Base-by-base conservation (phyloP, 2,329 filamentous ascomycete species). In the Paraphaeosphaeria minitans region DNA sequence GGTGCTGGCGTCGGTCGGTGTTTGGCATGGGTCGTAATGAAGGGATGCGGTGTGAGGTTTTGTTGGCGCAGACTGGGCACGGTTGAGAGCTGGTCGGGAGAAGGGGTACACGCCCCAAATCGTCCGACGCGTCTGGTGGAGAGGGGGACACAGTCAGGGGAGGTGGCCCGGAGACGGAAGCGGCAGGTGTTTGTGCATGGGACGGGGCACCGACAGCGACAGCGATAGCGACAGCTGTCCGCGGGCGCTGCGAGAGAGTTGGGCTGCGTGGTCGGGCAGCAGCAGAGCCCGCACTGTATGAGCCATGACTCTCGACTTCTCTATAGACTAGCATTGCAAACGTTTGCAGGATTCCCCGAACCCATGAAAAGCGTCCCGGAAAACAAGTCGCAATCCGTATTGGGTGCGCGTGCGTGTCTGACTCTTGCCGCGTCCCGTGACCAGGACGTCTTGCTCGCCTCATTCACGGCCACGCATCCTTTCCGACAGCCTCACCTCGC, bases 1-100 rank as follows among this genome's bases (percentile, higher is more conserved):
- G 64, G 66, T 69, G 73, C 73, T 56, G 73, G 73, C 73, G 67
- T 68, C 66, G 72, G 71, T 65, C 60, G 55, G 61, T 58, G 51
- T 56, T 51, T 43, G 22, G 59, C 56, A 53, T 56, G 60, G 60
- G 59, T 63, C 66, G 59, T 65, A 63, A 73, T 73, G 68, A 61
- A 63, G 55, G 63, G 51, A 42, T 41, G 53, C 35, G 33, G 21
- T 55, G 42, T 55, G 46, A n/a, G 21, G 37, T n/a, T 16, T 5
- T 39, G 29, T 47, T 35, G 31, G 49, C 35, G 41, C 22, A 31
- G 35, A 5, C 22, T 51, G 65, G 58, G 64, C 59, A 67, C 60
- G 61, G 37, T n/a, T 19, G 37, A 8, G 47, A 58, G 55, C n/a
- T 58, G 29, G 19, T 42, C 27, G 48, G 48, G 48, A 35, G 14